Base-by-base conservation (phyloP, 1,284 basidiomycete genomes). In the Ceratorhiza oryzae-sativae region DNA sequence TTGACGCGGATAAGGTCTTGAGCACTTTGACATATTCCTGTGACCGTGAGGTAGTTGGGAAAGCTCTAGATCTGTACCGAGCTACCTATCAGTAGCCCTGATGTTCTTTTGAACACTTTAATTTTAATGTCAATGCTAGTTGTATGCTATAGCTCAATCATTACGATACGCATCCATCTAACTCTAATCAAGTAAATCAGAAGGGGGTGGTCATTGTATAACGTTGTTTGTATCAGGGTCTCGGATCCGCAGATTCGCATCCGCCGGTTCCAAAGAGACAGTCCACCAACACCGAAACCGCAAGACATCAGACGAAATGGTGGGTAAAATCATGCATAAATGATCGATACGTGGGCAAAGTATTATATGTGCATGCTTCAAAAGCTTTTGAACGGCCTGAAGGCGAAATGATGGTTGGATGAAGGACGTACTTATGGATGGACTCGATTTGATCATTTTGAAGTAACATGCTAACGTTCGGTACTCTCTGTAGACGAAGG, bases 401-500 rank as follows among this genome's bases (percentile, higher is more conserved):
- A 67, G 3, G 30, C 9, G 13, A 36, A 36, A 32, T 27, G 36
- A 55, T 18, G 49, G 45, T 20, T 25, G 51, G 62, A 42, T 61
- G 72, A 51, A 73, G 73, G 55, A 41, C 61, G 58, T 55, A 51
- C 42, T 63, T 71, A 63, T 71, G 48, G 36, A 73, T 51, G 62
- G 71, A 74, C 32, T 48, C 27, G 39, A 58, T 58, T 58, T 53
- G 6, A 13, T 41, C 13, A 30, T 51, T 63, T 42, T 13, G 20
- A 25, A 45, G n/a, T 27, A 79, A 80, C 76, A 80, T 80, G 80
- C 80, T 80, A 78, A 80, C 79, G 75, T 76, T 70, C 75, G 78
- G 76, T 58, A 80, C 79, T 78, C 78, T 46, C 76, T 68, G 5
- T 82, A 90, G 89, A 90, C 88, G 80, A 91, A 92, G 91, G 91